Evolutionary conservation across 2,329 filamentous ascomycete genomes (phyloP).

Genomic region (Alternaria panax): DNA sequence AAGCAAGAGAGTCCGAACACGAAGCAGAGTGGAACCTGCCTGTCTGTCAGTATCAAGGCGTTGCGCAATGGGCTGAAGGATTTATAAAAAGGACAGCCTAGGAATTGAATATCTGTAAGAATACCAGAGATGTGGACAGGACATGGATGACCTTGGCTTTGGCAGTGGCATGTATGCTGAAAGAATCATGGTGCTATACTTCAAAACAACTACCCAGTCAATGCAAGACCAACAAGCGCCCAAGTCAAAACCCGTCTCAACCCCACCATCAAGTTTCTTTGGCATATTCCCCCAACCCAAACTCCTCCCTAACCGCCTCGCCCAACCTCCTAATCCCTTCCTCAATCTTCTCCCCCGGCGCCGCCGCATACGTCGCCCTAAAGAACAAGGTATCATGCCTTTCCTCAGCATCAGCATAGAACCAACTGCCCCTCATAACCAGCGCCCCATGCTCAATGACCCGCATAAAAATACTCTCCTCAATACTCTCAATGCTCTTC

Average conservation of each 20-base stretch:
- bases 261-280: neutral
- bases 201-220: neutral
- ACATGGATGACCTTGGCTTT: neutral
- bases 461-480: conserved; percentile 84
- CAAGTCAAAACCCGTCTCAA: neutral
- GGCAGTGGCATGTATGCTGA: neutral
- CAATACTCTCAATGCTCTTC: conserved; percentile 67
- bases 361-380: conserved; percentile 87
- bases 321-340: conserved; percentile 71
- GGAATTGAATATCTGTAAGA: neutral
- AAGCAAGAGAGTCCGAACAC: neutral
- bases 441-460: conserved; percentile 80
- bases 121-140: neutral
- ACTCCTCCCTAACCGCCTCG: conserved; percentile 70
- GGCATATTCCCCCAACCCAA: conserved; percentile 53
- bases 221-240: conserved; percentile 4
- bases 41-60: neutral
- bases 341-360: conserved; percentile 61
- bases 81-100: neutral
- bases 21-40: neutral
- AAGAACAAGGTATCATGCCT: conserved; percentile 76
- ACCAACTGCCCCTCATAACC: conserved; percentile 88
- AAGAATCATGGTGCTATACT: neutral
- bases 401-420: conserved; percentile 74
- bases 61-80: neutral